A percentile compares a stretch with the other conserved stretches of the same genome.
Conservation (phyloP, 2,329 filamentous ascomycete genomes). For the Xylariaceae sp. region DNA sequence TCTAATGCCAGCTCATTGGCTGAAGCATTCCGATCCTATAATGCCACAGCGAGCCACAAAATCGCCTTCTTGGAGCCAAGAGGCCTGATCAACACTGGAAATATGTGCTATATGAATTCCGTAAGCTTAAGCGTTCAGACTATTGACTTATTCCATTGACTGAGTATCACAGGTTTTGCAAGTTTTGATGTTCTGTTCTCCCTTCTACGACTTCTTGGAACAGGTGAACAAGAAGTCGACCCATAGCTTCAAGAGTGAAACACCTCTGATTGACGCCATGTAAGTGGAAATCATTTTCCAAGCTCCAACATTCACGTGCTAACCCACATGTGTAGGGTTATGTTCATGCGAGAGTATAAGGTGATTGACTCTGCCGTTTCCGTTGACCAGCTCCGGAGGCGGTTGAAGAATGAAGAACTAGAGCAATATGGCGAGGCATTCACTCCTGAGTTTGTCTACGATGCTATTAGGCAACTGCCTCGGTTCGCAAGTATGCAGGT, state of each 20-base stretch:
- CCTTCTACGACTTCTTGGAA: constrained; percentile 92
- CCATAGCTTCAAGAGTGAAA: constrained; percentile 93
- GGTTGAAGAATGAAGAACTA: constrained; percentile 76
- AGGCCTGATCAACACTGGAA: constrained; percentile 92
- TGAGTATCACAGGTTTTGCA: constrained; percentile 69
- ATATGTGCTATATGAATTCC: constrained; percentile 99
- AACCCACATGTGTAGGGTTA: constrained; percentile 59
- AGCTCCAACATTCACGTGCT: not conserved
- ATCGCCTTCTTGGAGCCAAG: constrained; percentile 85
- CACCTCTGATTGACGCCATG: constrained; percentile 91
- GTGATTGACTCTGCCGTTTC: constrained; percentile 76
- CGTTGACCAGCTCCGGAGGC: constrained; percentile 66
- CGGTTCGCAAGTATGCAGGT: constrained; percentile 91
- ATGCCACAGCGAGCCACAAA: constrained; percentile 60
- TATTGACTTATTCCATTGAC: not conserved
- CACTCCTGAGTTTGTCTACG: constrained; percentile 91
- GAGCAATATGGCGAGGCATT: constrained; percentile 90
- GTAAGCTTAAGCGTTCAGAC: constrained; percentile 50
- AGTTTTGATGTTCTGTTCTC: constrained; percentile 87
- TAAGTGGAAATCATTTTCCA: constrained; percentile 42
- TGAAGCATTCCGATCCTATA: constrained; percentile 73
- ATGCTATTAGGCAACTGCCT: constrained; percentile 80
- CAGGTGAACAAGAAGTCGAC: constrained; percentile 77
- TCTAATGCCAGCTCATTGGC: constrained; percentile 35
- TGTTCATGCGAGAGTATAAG: constrained; percentile 92